Percentiles rank a stretch among this genome's conserved stretches.
Conservation (phyloP, 345 rosid species). For the Aquilaria malaccensis region DNA sequence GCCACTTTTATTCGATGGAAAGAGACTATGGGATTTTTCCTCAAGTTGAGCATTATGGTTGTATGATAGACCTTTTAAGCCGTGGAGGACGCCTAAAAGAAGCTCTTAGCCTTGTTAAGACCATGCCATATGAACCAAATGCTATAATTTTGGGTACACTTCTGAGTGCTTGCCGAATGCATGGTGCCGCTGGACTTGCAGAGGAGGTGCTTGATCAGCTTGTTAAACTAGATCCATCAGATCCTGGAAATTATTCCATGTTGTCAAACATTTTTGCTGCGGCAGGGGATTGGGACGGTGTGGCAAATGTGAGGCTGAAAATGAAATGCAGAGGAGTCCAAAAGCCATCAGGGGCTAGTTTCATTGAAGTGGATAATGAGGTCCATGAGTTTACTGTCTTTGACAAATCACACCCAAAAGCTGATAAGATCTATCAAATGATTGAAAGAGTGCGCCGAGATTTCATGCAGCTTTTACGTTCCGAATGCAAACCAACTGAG, state of each 20-base stretch:
- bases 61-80: slow-evolving; percentile 80
- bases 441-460: slow-evolving; percentile 36
- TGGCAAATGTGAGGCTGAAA: slow-evolving; percentile 50
- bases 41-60: slow-evolving; percentile 79
- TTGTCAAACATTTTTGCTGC: slow-evolving; percentile 65
- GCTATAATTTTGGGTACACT: slow-evolving; percentile 81
- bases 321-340: slow-evolving; percentile 51
- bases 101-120: slow-evolving; percentile 52
- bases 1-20: slow-evolving; percentile 59
- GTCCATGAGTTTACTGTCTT: slow-evolving; percentile 55
- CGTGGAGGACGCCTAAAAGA: slow-evolving; percentile 69
- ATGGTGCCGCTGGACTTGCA: slow-evolving; percentile 47
- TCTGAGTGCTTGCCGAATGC: slow-evolving; percentile 67
- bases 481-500: slow-evolving; percentile 17
- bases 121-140: slow-evolving; percentile 78
- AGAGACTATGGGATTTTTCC: slow-evolving; percentile 58
- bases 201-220: slow-evolving; percentile 43
- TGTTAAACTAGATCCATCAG: slow-evolving; percentile 36
- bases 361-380: slow-evolving; percentile 50
- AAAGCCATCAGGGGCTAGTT: slow-evolving; percentile 73
- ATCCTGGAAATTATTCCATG: slow-evolving; percentile 51
- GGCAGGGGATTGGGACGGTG: slow-evolving; percentile 59
- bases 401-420: slow-evolving; percentile 56
- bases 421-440: slow-evolving; percentile 53
- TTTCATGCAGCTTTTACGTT: slow-evolving; percentile 23